phyloP scores from a whole-genome alignment of 2,329 filamentous ascomycete genomes.

The Penicillium decumbens region DNA sequence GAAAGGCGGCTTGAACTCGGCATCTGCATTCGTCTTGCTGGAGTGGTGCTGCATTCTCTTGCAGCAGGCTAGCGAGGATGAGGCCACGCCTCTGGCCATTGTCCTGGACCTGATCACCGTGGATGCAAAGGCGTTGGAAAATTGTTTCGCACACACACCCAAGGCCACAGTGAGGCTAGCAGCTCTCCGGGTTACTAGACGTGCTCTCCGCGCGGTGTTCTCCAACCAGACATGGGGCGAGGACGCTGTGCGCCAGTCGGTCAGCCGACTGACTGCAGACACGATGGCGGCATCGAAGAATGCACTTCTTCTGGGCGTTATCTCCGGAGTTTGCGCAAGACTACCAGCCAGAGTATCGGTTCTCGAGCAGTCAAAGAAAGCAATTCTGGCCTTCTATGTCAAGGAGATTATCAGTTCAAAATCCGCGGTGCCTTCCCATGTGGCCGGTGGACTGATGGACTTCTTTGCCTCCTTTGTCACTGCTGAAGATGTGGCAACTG shows the following conservation, averaged over 20 bases:
- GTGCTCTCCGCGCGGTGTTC: constrained; percentile 72
- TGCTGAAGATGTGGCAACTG: constrained; percentile 67
- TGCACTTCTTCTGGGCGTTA: constrained; percentile 72
- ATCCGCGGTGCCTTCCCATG: constrained; percentile 63
- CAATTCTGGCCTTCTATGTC: constrained; percentile 76
- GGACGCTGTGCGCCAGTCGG: constrained; percentile 58
- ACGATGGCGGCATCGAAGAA: constrained; percentile 61
- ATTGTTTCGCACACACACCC: constrained; percentile 63
- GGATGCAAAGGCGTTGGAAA: constrained; percentile 70
- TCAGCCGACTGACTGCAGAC: constrained; percentile 67
- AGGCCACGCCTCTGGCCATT: constrained; percentile 60
- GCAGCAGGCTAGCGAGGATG: constrained; percentile 61
- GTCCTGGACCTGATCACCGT: constrained; percentile 60
- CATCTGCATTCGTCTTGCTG: constrained; percentile 79
- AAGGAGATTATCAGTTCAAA: constrained; percentile 81
- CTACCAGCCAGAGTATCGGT: constrained; percentile 59
- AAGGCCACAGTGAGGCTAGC: constrained; percentile 65
- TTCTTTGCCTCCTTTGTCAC: constrained; percentile 76
- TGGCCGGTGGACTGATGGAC: constrained; percentile 68
- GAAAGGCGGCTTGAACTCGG: constrained; percentile 71
- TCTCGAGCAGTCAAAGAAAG: constrained; percentile 62
- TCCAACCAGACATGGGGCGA: constrained; percentile 55
- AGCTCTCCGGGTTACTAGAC: constrained; percentile 70
- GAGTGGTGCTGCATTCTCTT: constrained; percentile 85
- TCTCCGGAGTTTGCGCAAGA: constrained; percentile 80